Base-by-base conservation (phyloP, 2,329 filamentous ascomycete genomes). In the Lecanicillium sp. region DNA sequence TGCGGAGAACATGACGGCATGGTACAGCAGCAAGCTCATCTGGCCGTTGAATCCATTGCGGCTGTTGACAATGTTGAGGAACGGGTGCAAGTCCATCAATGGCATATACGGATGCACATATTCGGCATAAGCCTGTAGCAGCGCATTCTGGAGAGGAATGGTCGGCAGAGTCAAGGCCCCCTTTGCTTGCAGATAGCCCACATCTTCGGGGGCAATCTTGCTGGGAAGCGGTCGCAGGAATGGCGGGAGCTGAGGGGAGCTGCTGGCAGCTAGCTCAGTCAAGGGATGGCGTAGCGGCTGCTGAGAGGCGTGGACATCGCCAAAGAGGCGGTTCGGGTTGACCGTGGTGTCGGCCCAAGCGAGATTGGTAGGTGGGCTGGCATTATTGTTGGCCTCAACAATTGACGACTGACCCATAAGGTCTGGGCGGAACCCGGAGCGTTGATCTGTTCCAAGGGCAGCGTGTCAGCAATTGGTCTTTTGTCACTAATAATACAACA, bases 51-150 rank as follows among this genome's bases (percentile, higher is more conserved):
- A 69, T 12, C 84, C 85, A 56, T 92, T 83, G 9, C 72, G 68
- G 41, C 71, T 68, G 50, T 80, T 76, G 46, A 88, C 71, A 32
- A 74, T 70, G 35, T 65, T 55, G 42, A 83, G 53, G 48, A 81
- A 72, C 56, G 77, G 62, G 57, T 78, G 60, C 53, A 81, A 53
- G 65, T 85, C 87, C 45, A 95, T 65, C 22, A 95, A 68, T 17
- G 90, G 90, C 86, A 95, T 95, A 58, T 86, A 95, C 1, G 89
- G 87, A 57, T 95, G 84, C 7, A 95, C 87, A 57, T 83, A 95
- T 63, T 95, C 85, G 44, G 90, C 73, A 51, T 92, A 95, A 29
- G 80, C 80, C 50, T 81, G 80, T 13, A 96, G 67, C 31, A 95
- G 71, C 43, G 88, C 87, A 56, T 85, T 86, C 52, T 90, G 84